Evolutionary conservation across 495 filamentous ascomycete genomes (phyloP).

Genomic region (Aspergillus wentii): DNA sequence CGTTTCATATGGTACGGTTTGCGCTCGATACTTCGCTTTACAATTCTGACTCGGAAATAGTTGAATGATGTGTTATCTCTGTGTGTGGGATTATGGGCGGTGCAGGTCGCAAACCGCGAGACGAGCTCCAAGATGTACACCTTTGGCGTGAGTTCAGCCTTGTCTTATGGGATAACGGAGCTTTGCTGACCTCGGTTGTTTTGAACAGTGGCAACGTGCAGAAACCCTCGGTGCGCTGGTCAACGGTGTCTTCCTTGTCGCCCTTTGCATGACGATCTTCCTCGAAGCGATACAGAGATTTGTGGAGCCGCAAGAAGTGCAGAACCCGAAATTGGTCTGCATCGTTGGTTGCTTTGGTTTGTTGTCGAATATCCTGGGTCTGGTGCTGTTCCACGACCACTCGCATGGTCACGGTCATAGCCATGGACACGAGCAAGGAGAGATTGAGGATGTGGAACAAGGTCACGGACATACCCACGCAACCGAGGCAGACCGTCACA

Average conservation of each 20-base stretch:
- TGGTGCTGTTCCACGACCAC: conserved; percentile 89
- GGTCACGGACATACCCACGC: conserved; percentile 32
- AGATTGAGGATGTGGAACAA: conserved; percentile 38
- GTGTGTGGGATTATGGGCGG: conserved; percentile 90
- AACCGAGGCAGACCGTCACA: conserved; percentile 36
- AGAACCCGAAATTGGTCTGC: conserved; percentile 76
- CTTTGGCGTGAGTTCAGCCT: conserved; percentile 67
- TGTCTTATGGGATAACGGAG: conserved; percentile 5
- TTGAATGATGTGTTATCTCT: conserved; percentile 96
- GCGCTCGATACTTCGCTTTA: conserved; percentile 62
- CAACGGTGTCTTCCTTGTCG: conserved; percentile 95
- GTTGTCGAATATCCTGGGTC: conserved; percentile 83
- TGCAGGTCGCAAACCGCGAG: conserved; percentile 74
- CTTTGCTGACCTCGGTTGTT: conserved; percentile 23
- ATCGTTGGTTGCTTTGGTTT: conserved; percentile 84
- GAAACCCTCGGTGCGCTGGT: conserved; percentile 93
- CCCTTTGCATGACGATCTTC: conserved; percentile 91
- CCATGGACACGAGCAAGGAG: conserved; percentile 44
- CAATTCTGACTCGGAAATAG: conserved; percentile 19
- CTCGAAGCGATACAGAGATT: conserved; percentile 88
- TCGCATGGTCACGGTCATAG: conserved; percentile 69
- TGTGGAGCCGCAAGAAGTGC: conserved; percentile 80
- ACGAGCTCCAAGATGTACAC: conserved; percentile 83
- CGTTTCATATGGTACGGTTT: conserved; percentile 87
- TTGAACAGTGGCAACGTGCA: conserved; percentile 82